Evolutionary conservation across 2,329 filamentous ascomycete genomes (phyloP), one percentile per base, ranked within the genome.

Genomic region (Alternaria sp.): DNA sequence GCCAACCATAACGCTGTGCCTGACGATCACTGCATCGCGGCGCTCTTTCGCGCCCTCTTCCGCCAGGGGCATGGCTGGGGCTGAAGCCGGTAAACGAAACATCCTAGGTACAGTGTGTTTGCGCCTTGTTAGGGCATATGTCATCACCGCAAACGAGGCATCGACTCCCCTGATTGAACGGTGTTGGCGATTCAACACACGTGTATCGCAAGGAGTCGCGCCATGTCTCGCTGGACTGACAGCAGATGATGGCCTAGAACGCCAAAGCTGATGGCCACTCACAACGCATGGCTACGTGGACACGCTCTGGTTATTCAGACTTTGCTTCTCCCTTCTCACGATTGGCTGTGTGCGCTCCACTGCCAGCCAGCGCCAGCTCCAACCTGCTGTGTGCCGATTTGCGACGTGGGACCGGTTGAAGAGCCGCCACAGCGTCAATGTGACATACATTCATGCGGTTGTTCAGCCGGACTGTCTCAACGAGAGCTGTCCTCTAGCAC

Each of bases 21-120:
- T 62, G 62, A 61, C 58, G 72, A 75, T 74, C 72, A 60, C 69
- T 72, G 72, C 71, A 67, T 64, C 40, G 70, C 70, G 60, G 61
- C 58, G 60, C 37, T 51, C 37, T 51, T 51, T 60, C 45, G 54
- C 60, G 61, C 57, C 51, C 31, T 50, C 51, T 51, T 42, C 52
- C 51, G 54, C 46, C 64, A 60, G 62, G 65, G 66, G 65, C 41
- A 60, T 56, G 56, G 61, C 63, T 65, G 63, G 34, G 57, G 60
- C 63, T 67, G 60, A 61, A 60, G 65, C 64, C 63, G 59, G 62
- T 51, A 51, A 55, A 59, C 65, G 60, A 65, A 68, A 66, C 66
- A 61, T 37, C 42, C 61, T 46, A 51, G 58, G 50, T 48, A 45
- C 31, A 23, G 39, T 33, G 48, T 60, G 58, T 50, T 55, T 66